phyloP scores from a whole-genome alignment of 2,329 filamentous ascomycete species.

The Monosporascus sp. region DNA sequence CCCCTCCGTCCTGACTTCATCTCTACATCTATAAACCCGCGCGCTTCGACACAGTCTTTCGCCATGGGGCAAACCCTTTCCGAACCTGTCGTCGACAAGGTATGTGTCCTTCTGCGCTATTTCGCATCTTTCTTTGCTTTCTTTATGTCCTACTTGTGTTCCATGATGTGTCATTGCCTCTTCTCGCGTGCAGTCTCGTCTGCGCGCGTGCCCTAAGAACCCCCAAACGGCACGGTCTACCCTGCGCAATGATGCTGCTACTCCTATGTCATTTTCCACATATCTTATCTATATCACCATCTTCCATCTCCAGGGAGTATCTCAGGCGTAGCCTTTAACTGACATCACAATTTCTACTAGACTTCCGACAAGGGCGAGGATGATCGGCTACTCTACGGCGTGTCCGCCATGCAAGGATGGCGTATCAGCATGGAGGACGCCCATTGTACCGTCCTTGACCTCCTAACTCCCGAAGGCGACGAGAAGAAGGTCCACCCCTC shows the following conservation, averaged over 20 bases:
- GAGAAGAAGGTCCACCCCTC: constrained; percentile 61
- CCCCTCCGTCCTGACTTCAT: constrained; percentile 18
- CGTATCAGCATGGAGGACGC: constrained; percentile 99
- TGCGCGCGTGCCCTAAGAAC: not conserved
- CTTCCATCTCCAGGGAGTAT: no score
- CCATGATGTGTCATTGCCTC: not conserved
- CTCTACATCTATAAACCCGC: constrained; percentile 14
- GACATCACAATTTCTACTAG: constrained; percentile 39
- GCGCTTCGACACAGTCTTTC: constrained; percentile 25
- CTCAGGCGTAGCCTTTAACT: no score
- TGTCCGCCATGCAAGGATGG: constrained; percentile 99
- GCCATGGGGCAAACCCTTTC: constrained; percentile 98
- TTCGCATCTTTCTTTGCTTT: constrained; percentile 13
- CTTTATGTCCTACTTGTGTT: not conserved
- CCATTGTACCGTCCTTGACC: constrained; percentile 83
- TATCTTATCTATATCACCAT: no score
- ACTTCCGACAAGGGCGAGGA: constrained; percentile 85
- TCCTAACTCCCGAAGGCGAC: constrained; percentile 55
- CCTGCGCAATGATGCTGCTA: no score
- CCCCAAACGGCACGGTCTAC: not conserved
- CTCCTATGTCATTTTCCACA: no score
- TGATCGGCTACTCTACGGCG: constrained; percentile 86
- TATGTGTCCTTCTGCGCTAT: constrained; percentile 41
- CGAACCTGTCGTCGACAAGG: constrained; percentile 98
- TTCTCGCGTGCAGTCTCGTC: not conserved